Base-by-base conservation (phyloP, 2,329 filamentous ascomycete species). In the Harringtonia aguacate region DNA sequence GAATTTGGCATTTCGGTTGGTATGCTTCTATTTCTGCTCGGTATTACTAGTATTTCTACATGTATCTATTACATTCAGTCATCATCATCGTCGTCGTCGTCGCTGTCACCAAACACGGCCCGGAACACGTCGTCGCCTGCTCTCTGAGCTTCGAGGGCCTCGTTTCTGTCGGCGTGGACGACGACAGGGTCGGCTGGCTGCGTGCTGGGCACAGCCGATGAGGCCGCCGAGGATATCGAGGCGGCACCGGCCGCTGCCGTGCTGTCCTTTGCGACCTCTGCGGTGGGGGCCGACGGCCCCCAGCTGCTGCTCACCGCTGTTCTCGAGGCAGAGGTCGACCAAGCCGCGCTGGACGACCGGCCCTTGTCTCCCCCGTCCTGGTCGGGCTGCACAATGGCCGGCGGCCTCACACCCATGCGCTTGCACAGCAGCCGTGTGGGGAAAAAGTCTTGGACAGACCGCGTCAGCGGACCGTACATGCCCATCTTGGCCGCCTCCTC, bases 401-500 rank as follows among this genome's bases (percentile, higher is more conserved):
- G 87, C 9, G 84, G 77, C 48, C 73, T 79, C n/a, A 97, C 83
- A 53, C 88, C 88, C 64, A 98, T 95, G 9, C 92, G 75, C 60
- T 97, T 98, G 65, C 90, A 97, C n/a, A 97, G 64, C 34, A 98
- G 64, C 44, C 88, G 72, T 1, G 83, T 81, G 1, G 92, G 92
- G 53, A 81, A 81, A 61, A 95, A 97, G 5, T 80, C 75, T 8
- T 76, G 61, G 0, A 72, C 69, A 20, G 72, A 78, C 48, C 92
- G 73, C 4, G 92, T 98, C 77, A 97, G 75, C 14, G 79, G 73
- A 1, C 92, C 92, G 62, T 89, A 95, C 88, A 97, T 95, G 46
- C 87, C 88, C 58, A 95, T 67, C 55, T 75, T 85, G 8, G 92
- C 92, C 1, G 92, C 92, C 53, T 86, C 81, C 57, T 89, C 84